Conservation (phyloP, 1,284 basidiomycete genomes). For the Austroboletus olivaceoglutinosus region DNA sequence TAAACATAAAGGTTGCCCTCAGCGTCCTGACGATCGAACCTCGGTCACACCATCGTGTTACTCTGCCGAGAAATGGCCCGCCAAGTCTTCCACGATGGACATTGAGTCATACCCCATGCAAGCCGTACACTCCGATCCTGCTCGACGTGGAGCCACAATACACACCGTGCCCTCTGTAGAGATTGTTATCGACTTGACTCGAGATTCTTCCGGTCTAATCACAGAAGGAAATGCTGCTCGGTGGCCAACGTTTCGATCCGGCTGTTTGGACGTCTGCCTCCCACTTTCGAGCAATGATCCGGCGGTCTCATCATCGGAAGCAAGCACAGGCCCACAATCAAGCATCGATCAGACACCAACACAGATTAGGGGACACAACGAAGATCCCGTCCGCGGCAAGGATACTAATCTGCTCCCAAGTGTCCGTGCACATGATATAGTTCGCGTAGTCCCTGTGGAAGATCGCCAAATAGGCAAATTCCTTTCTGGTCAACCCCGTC, state of each 20-base stretch:
- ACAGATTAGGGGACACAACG: background rate
- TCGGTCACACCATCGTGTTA: background rate
- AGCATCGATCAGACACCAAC: background rate
- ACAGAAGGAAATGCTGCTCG: constrained; percentile 5
- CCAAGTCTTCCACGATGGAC: background rate
- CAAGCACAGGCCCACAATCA: background rate
- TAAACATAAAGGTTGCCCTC: background rate
- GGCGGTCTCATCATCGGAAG: background rate
- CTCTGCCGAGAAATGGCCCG: background rate
- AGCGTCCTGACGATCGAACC: background rate
- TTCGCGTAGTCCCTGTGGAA: background rate
- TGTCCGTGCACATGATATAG: background rate
- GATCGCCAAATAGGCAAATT: background rate
- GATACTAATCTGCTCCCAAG: background rate
- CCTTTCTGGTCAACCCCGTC: background rate
- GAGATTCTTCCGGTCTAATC: background rate
- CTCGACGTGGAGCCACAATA: background rate
- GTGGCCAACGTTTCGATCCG: constrained; percentile 28
- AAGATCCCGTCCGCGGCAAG: background rate
- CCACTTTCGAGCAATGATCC: background rate
- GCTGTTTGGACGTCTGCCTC: constrained; percentile 13
- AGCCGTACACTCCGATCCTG: background rate
- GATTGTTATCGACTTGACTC: constrained; percentile 11
- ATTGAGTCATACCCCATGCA: background rate
- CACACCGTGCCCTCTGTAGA: background rate